These are phyloP conservation scores for Arabidopsis lyrata DNA, from an alignment of 441 rosid genomes.

Conservation along the genomic window DNA sequence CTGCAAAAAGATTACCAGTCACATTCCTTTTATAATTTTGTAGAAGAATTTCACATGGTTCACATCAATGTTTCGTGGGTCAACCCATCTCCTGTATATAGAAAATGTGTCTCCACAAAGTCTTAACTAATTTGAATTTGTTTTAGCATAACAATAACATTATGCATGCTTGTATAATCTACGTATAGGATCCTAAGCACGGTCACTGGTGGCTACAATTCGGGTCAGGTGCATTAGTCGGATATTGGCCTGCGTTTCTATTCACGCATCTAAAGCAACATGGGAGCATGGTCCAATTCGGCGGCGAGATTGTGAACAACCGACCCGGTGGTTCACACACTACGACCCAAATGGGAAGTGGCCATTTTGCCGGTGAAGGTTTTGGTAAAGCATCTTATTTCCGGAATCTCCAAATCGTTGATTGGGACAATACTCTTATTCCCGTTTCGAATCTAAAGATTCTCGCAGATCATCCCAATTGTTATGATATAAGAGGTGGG, in stretches of 20 bases:
- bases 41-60: slow-evolving; percentile 34
- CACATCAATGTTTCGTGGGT: slow-evolving; percentile 37
- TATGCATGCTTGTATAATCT: background rate
- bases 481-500: slow-evolving; percentile 92
- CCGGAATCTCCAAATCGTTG: slow-evolving; percentile 83
- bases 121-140: background rate
- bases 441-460: slow-evolving; percentile 73
- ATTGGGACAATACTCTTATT: slow-evolving; percentile 90
- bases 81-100: slow-evolving; percentile 27
- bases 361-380: slow-evolving; percentile 90
- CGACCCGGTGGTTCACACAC: slow-evolving; percentile 82
- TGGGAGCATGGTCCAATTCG: slow-evolving; percentile 95
- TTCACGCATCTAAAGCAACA: slow-evolving; percentile 85
- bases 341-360: slow-evolving; percentile 94
- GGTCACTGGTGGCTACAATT: slow-evolving; percentile 99
- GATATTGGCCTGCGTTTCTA: slow-evolving; percentile 91
- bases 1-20: background rate
- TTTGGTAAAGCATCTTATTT: slow-evolving; percentile 93
- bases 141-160: background rate
- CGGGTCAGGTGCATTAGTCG: slow-evolving; percentile 88
- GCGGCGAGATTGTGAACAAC: slow-evolving; percentile 87
- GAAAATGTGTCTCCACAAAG: slow-evolving; percentile 26
- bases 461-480: slow-evolving; percentile 86
- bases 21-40: background rate
- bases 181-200: slow-evolving; percentile 91